Percentiles rank a stretch among this genome's conserved stretches.
These are phyloP conservation scores for Cladosporium velox DNA, from an alignment of 2,329 filamentous ascomycete species.

Conservation along the genomic window DNA sequence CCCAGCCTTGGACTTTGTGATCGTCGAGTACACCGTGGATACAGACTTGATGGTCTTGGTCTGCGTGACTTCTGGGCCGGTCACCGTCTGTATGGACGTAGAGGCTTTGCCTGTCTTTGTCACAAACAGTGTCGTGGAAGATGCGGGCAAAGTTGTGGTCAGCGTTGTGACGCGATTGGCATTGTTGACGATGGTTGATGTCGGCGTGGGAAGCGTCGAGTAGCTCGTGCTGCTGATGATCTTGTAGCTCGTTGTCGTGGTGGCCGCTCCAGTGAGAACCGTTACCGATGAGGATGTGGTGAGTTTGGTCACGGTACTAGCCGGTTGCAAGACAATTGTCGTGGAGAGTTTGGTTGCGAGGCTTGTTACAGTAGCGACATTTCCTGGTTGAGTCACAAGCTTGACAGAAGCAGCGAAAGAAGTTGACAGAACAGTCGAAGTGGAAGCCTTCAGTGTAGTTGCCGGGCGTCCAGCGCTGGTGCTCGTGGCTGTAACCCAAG, in stretches of 20 bases:
- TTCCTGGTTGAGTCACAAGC: constrained; percentile 27
- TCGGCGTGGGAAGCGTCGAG: constrained; percentile 18
- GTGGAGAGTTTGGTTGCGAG: constrained; percentile 14
- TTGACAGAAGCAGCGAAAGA: constrained; percentile 21
- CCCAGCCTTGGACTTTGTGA: constrained; percentile 28
- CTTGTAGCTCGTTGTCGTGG: constrained; percentile 24
- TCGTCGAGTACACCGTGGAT: constrained; percentile 24
- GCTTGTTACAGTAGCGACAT: constrained; percentile 27
- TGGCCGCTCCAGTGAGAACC: constrained; percentile 15
- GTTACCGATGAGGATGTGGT: constrained; percentile 13
- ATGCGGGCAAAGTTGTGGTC: constrained; percentile 30
- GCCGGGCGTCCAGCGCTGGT: constrained; percentile 31
- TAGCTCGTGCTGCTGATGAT: constrained; percentile 25
- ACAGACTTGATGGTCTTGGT: constrained; percentile 27
- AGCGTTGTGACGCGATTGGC: constrained; percentile 28
- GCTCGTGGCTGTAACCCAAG: constrained; percentile 30
- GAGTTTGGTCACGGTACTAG: constrained; percentile 19
- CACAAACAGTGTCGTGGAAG: constrained; percentile 23
- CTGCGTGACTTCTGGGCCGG: constrained; percentile 24
- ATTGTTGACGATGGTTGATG: constrained; percentile 21
- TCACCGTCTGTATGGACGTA: constrained; percentile 22
- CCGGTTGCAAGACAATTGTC: constrained; percentile 17
- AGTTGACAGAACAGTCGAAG: constrained; percentile 29
- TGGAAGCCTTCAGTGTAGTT: constrained; percentile 32
- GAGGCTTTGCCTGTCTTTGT: constrained; percentile 21